Evolutionary conservation across 1,284 basidiomycete genomes (phyloP), one percentile per base, ranked within the genome.

Genomic region (Kwoniella shivajii): DNA sequence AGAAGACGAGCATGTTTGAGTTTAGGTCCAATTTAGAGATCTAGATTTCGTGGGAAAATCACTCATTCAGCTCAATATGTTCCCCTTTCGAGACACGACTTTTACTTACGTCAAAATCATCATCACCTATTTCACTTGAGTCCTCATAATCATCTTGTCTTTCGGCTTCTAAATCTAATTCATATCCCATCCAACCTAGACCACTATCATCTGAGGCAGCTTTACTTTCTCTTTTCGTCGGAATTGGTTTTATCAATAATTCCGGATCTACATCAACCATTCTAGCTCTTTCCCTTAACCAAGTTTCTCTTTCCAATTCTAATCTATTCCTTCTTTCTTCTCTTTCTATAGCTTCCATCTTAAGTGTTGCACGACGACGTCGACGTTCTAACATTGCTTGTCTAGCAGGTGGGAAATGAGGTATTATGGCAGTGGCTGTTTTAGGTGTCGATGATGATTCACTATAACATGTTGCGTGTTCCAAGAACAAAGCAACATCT

Each of bases 1-100:
- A 88, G 79, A 94, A 97, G 16, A 92, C 94, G 43, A 98, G 88
- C 88, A 95, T 68, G 41, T 58, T 57, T 7, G 56, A 31, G 44
- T 58, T 54, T 20, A 49, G 27, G 14, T 54, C 58, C 14, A 45
- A 41, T 11, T 31, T 36, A 24, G 43, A 31, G 18, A 44, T 29
- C 52, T 55, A 36, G 18, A 45, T 30, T 20, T 14, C n/a, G 11
- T 10, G 37, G n/a, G 18, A 39, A 39, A 39, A 20, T 16, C 11
- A n/a, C 11, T n/a, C 10, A 36, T 36, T 36, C 47, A n/a, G n/a
- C 38, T 39, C 7, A 6, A 11, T 20, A 39, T 39, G n/a, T n/a
- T n/a, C n/a, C n/a, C n/a, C n/a, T n/a, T n/a, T n/a, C n/a, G n/a
- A n/a, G n/a, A n/a, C n/a, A n/a, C n/a, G 6, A 39, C n/a, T 24